These are phyloP conservation scores for Chenopodium formosanum DNA, from an alignment of 148 eudicot species.

Conservation along the genomic window DNA sequence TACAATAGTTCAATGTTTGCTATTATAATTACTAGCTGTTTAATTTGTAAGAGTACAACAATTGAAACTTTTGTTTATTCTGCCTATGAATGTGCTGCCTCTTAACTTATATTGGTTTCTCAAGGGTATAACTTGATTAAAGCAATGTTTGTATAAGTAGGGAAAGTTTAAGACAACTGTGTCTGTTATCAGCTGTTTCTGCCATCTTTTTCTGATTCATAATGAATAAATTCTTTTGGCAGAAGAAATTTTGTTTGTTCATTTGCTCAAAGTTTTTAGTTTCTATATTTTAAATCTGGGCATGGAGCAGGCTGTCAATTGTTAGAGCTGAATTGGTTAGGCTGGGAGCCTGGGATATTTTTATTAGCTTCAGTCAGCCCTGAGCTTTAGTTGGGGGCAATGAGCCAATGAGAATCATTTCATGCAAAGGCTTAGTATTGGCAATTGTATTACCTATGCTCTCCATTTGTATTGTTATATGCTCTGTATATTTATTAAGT, in stretches of 20 bases:
- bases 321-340: neutral
- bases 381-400: neutral
- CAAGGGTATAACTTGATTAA: neutral
- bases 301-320: neutral
- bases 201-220: too few species aligned
- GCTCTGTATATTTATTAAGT: neutral
- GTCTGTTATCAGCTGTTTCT: neutral
- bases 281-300: neutral
- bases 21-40: neutral
- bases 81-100: neutral
- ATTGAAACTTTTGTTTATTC: too few species aligned
- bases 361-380: neutral
- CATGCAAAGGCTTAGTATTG: neutral
- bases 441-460: neutral
- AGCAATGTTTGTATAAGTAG: neutral
- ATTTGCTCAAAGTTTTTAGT: neutral
- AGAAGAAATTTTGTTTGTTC: neutral
- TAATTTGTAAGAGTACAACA: neutral
- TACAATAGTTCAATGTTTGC: too few species aligned
- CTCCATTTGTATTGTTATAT: neutral
- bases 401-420: neutral
- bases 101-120: neutral
- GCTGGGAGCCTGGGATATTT: too few species aligned
- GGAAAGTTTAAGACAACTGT: neutral
- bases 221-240: neutral